phyloP scores from a whole-genome alignment of 371 early-diverging fungal species.

The Mucor plumbeus region DNA sequence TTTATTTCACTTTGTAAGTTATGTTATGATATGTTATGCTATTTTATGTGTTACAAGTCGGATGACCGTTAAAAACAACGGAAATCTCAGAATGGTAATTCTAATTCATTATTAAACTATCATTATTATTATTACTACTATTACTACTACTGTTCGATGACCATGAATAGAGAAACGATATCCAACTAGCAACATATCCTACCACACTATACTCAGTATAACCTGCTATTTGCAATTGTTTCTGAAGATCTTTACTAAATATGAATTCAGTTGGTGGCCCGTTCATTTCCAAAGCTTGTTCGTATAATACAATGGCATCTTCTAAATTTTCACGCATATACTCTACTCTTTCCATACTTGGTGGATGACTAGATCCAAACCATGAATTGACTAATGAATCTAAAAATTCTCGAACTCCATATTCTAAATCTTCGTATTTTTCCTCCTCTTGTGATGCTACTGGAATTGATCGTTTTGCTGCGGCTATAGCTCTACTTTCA shows the following conservation, averaged over 20 bases:
- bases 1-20: no score
- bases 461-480: constrained; percentile 14
- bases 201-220: neutral
- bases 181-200: neutral
- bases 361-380: constrained; percentile 60
- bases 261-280: constrained; percentile 36
- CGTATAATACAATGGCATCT: constrained; percentile 41
- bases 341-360: constrained; percentile 45
- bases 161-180: constrained; percentile 9
- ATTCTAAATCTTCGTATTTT: constrained; percentile 26
- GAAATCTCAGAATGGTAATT: neutral
- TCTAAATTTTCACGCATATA: constrained; percentile 54
- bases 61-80: constrained; percentile 11
- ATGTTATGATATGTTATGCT: no score
- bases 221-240: neutral
- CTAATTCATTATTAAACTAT: neutral
- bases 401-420: constrained; percentile 31
- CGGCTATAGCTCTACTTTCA: constrained; percentile 7
- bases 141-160: neutral
- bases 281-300: constrained; percentile 42
- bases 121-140: neutral
- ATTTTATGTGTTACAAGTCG: constrained; percentile 11
- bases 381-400: constrained; percentile 36
- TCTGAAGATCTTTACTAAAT: constrained; percentile 7
- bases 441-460: constrained; percentile 10